Evolutionary conservation across 1,284 basidiomycete species (phyloP), one percentile per base, ranked within the genome.

Genomic region (Tilletia walkeri): DNA sequence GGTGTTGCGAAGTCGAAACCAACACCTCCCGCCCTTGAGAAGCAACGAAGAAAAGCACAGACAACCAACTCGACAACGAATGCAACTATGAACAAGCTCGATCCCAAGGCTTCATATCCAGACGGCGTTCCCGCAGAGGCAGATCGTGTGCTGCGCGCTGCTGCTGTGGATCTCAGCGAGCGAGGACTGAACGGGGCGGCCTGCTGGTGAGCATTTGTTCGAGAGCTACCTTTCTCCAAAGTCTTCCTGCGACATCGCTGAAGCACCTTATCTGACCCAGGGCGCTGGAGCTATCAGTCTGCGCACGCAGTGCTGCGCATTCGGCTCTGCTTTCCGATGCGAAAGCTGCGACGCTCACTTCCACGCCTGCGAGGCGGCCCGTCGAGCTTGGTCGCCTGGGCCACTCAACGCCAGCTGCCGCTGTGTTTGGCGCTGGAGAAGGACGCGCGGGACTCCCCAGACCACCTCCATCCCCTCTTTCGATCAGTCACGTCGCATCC

Each of bases 271-370:
- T 24, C 38, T 30, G 24, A 30, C 36, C 7, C 63, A 76, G 74
- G 73, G 76, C 80, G 24, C 72, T 79, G 45, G 80, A 82, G 61
- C 73, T 81, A 47, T 72, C 78, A 16, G 69, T 74, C 24, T 73
- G 74, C 16, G 74, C 80, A 0, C 76, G 77, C 2, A 30, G 34
- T 10, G 47, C 68, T 53, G 53, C 39, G 7, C 53, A 45, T 47
- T 34, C 68, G 39, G 49, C 48, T 12, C 38, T 56, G 49, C 67
- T 39, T 14, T 66, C 66, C 14, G 18, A 49, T 24, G 48, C 61
- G 7, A 39, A 61, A 1, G 72, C 48, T 41, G 50, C 5, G 53
- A 65, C 0, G 0, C 20, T 30, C 4, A 45, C 3, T 66, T 20
- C 48, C 38, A 24, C 3, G 20, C 49, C 3, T 53, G 30, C 9